Percentiles rank a stretch among this genome's conserved stretches.
These are phyloP conservation scores for Vararia minispora DNA, from an alignment of 768 basidiomycete genomes.

Conservation along the genomic window DNA sequence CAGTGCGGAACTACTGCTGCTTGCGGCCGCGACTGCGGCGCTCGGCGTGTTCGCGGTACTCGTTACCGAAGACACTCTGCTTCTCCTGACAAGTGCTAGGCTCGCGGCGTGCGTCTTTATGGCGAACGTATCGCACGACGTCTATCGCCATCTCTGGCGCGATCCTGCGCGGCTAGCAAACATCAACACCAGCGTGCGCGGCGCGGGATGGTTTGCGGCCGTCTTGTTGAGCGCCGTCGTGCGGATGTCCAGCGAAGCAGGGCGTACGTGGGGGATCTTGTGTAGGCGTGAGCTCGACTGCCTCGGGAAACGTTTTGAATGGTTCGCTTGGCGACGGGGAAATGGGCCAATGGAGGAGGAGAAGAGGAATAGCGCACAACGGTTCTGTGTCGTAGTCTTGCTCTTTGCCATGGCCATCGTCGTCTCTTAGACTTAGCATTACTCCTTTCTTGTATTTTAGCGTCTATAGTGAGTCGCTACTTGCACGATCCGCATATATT, in stretches of 20 bases:
- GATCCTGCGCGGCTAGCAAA: constrained; percentile 24
- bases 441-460: too few relatives aligned
- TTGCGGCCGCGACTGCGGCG: constrained; percentile 13
- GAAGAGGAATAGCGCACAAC: constrained; percentile 27
- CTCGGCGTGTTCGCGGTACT: constrained; percentile 13
- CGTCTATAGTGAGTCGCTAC: too few relatives aligned
- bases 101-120: constrained; percentile 20
- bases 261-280: constrained; percentile 34
- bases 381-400: too few relatives aligned
- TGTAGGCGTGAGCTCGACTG: constrained; percentile 28
- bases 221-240: constrained; percentile 40
- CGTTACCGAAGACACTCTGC: constrained; percentile 7
- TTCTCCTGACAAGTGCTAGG: constrained; percentile 14
- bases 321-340: constrained; percentile 35
- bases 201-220: constrained; percentile 28
- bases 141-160: constrained; percentile 35
- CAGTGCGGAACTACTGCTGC: constrained; percentile 33
- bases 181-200: constrained; percentile 25
- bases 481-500: too few relatives aligned
- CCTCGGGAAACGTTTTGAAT: constrained; percentile 39
- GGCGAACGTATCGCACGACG: constrained; percentile 36
- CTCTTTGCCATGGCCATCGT: too few relatives aligned
- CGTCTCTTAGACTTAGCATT: too few relatives aligned
- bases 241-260: constrained; percentile 39
- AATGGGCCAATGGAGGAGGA: constrained; percentile 34